phyloP scores from a whole-genome alignment of 768 basidiomycete genomes.

The Cantharellus cinnabarinus region DNA sequence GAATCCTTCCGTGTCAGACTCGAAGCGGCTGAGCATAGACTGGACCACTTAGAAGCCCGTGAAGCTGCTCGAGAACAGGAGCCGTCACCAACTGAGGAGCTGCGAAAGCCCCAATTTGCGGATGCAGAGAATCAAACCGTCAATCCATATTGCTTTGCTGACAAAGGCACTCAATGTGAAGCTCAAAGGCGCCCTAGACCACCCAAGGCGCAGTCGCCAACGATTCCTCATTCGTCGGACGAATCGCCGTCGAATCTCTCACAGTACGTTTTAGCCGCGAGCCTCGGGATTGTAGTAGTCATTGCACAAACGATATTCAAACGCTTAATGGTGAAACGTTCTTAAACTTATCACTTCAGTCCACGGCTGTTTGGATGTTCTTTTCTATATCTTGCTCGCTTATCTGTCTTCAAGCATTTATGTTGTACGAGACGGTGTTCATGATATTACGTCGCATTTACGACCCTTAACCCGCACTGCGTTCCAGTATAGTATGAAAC shows the following conservation, averaged over 20 bases:
- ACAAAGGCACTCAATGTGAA: not conserved
- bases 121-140: not conserved
- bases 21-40: slow-evolving; percentile 7
- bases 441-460: not conserved
- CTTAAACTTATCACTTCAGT: not conserved
- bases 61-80: not conserved
- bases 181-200: not conserved
- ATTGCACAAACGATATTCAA: slow-evolving; percentile 4
- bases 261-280: slow-evolving; percentile 4
- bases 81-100: not conserved
- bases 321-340: slow-evolving; percentile 2
- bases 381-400: not conserved
- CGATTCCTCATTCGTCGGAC: not conserved
- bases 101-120: not conserved
- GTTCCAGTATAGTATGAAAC: no score
- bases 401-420: not conserved
- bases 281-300: slow-evolving; percentile 5
- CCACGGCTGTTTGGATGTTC: not conserved
- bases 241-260: not conserved
- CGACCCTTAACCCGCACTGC: not conserved
- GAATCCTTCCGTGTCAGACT: slow-evolving; percentile 6
- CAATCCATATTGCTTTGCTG: not conserved
- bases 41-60: slow-evolving; percentile 8
- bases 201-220: not conserved
- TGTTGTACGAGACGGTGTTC: not conserved